Evolutionary conservation across 352 stramenopile genomes (phyloP).

Genomic region (Globisporangium ultimum): DNA sequence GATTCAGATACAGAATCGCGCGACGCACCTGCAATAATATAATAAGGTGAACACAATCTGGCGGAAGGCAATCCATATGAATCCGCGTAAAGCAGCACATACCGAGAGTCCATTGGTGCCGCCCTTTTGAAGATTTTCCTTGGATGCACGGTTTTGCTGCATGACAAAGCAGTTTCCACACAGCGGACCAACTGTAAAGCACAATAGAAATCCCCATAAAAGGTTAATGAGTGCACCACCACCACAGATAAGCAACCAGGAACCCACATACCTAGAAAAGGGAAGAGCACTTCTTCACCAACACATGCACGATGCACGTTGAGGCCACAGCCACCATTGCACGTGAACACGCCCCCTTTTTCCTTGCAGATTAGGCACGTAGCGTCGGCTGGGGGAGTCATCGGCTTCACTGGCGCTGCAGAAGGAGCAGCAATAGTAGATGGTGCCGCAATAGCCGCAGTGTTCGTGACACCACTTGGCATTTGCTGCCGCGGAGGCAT

Average conservation of each 20-base stretch:
- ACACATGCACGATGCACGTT: conserved; percentile 56
- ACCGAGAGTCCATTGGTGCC: conserved; percentile 53
- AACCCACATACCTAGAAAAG: conserved; percentile 32
- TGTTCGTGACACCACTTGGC: conserved; percentile 10
- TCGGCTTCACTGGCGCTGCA: background rate
- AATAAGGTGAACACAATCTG: conserved; percentile 10
- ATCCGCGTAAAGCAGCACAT: conserved; percentile 1
- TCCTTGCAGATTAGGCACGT: conserved; percentile 47
- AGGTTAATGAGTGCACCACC: background rate
- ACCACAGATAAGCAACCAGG: background rate
- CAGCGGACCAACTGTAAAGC: conserved; percentile 40
- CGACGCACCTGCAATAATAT: conserved; percentile 45
- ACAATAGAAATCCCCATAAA: background rate
- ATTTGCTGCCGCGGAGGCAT: conserved; percentile 1
- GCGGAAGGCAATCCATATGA: background rate
- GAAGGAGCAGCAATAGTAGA: background rate
- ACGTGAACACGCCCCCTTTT: conserved; percentile 51
- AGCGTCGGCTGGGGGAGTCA: conserved; percentile 13
- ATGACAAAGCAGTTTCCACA: conserved; percentile 75
- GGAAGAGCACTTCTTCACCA: conserved; percentile 53
- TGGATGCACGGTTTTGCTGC: conserved; percentile 58
- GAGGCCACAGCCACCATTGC: conserved; percentile 57
- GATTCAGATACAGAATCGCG: conserved; percentile 67
- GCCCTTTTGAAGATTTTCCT: conserved; percentile 71
- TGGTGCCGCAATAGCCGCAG: conserved; percentile 13